phyloP scores from a whole-genome alignment of 306 rosid genomes.

The Cicer yamashitae region DNA sequence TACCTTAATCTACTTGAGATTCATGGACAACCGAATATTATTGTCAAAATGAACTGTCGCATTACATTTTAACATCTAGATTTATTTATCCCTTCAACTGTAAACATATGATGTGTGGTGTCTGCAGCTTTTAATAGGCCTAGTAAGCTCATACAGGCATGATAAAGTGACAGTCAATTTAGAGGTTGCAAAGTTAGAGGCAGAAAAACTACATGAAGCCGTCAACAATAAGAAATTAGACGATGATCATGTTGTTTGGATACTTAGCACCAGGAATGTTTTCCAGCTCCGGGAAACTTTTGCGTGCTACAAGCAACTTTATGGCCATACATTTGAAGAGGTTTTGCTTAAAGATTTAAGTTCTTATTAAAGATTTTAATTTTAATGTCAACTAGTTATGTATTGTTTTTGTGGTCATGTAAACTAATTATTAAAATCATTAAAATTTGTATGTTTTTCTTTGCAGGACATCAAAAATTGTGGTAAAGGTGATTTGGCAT shows the following conservation, averaged over 20 bases:
- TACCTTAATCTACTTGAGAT: not conserved
- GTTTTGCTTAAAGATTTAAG: constrained; percentile 47
- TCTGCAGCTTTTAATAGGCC: constrained; percentile 73
- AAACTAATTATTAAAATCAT: no score
- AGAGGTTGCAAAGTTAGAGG: constrained; percentile 63
- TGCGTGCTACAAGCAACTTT: constrained; percentile 65
- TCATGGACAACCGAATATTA: not conserved
- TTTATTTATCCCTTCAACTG: constrained; percentile 30
- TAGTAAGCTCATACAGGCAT: constrained; percentile 85
- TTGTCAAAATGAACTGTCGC: not conserved
- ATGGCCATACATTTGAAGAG: constrained; percentile 66
- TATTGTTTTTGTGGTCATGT: no score
- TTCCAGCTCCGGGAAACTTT: constrained; percentile 87
- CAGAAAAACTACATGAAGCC: constrained; percentile 69
- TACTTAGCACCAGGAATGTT: constrained; percentile 82
- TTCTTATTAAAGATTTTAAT: not conserved
- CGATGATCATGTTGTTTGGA: constrained; percentile 63
- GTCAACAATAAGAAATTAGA: constrained; percentile 65
- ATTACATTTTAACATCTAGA: constrained; percentile 5
- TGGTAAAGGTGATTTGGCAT: constrained; percentile 64
- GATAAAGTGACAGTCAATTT: constrained; percentile 67
- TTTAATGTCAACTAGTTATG: not conserved
- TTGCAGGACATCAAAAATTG: constrained; percentile 65
- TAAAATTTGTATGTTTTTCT: constrained; percentile 30
- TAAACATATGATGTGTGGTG: constrained; percentile 20